Conservation (phyloP, 2,329 filamentous ascomycete genomes). For the Alternaria rosae region DNA sequence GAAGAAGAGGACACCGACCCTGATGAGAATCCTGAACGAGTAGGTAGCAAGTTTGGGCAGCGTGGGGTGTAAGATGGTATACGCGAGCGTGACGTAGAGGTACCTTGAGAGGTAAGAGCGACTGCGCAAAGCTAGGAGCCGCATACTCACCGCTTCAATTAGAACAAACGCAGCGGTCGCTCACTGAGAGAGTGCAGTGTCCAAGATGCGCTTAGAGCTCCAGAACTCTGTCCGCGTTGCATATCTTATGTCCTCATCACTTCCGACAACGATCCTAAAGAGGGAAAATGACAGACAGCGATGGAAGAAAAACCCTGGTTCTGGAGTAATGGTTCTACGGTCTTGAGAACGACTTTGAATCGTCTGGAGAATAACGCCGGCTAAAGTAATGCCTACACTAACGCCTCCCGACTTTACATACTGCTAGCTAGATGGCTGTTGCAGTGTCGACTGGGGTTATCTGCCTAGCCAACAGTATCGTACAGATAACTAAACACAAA, state of each 20-base stretch:
- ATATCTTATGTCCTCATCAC: not conserved
- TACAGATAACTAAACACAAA: slow-evolving; percentile 22
- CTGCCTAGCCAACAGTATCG: slow-evolving; percentile 15
- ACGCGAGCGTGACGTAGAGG: not conserved
- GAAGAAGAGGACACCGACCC: not conserved
- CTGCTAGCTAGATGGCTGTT: slow-evolving; percentile 7
- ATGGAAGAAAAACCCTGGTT: not conserved
- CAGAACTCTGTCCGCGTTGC: not conserved
- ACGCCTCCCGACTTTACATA: slow-evolving; percentile 8
- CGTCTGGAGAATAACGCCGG: not conserved
- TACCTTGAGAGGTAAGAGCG: not conserved
- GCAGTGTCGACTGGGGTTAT: slow-evolving; percentile 9
- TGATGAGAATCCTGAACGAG: not conserved
- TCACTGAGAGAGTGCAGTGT: not conserved
- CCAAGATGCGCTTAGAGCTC: not conserved
- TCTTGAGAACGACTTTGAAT: slow-evolving; percentile 1
- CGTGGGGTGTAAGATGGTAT: not conserved
- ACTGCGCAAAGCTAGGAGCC: not conserved
- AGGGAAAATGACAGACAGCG: not conserved
- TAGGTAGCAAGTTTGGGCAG: not conserved
- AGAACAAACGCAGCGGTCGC: slow-evolving; percentile 1
- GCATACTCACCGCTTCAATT: slow-evolving; percentile 2
- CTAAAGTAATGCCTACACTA: slow-evolving; percentile 2
- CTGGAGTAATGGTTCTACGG: slow-evolving; percentile 5
- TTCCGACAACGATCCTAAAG: not conserved